A percentile compares a stretch with the other conserved stretches of the same genome.
These are phyloP conservation scores for Puya raimondii DNA, from an alignment of 176 grass and related monocot species.

Conservation along the genomic window DNA sequence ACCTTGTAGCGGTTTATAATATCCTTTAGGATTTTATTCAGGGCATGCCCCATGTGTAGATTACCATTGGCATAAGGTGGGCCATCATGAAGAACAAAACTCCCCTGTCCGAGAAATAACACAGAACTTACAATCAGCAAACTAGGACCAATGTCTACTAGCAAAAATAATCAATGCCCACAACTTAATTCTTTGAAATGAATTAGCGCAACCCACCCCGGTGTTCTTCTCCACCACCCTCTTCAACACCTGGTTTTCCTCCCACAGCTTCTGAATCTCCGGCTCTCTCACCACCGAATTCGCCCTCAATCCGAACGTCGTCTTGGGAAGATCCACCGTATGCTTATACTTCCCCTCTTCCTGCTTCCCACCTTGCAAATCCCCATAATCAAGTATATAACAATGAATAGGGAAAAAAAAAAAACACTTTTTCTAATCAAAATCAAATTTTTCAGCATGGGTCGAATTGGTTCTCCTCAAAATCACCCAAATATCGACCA, in stretches of 20 bases:
- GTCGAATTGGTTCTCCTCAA: neutral
- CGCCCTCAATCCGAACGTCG: constrained; percentile 75
- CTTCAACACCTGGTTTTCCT: constrained; percentile 89
- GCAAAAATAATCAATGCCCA: neutral
- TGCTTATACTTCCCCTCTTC: constrained; percentile 94
- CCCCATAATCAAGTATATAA: neutral
- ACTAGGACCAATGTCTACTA: constrained; percentile 2
- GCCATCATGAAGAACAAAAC: constrained; percentile 88
- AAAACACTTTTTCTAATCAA: neutral
- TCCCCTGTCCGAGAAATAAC: constrained; percentile 38
- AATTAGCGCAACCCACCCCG: constrained; percentile 41
- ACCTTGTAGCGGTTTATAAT: constrained; percentile 99
- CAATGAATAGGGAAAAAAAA: neutral
- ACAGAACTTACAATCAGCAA: constrained; percentile 22
- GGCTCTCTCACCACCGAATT: constrained; percentile 75
- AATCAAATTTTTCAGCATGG: neutral
- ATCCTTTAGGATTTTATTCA: constrained; percentile 97
- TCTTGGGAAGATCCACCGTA: constrained; percentile 86
- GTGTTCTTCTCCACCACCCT: constrained; percentile 80
- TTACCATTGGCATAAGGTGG: constrained; percentile 95
- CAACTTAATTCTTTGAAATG: neutral
- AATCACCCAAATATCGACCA: constrained; percentile 9
- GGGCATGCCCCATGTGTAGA: constrained; percentile 92
- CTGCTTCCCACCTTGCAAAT: constrained; percentile 46
- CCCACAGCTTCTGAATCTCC: constrained; percentile 89